A percentile compares a stretch with the other conserved stretches of the same genome.
Evolutionary conservation across 345 rosid species (phyloP).

Genomic region (Cardamine resedifolia): DNA sequence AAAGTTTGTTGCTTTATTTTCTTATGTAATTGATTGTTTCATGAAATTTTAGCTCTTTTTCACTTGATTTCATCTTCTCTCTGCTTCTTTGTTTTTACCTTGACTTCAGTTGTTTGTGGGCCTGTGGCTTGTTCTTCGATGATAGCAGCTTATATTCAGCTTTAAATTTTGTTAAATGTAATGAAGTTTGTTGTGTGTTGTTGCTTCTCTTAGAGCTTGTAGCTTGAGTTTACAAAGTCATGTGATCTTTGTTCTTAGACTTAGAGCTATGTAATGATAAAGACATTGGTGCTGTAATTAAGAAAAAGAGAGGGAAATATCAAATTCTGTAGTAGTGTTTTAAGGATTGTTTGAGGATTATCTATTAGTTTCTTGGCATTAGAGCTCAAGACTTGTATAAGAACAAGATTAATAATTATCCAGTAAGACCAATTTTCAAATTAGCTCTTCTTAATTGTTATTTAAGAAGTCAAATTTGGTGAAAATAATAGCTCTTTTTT

Average conservation of each 20-base stretch:
- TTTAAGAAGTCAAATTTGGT: not conserved
- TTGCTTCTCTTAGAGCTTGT: conserved; percentile 10
- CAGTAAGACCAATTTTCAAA: conserved; percentile 1
- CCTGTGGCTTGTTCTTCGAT: conserved; percentile 22
- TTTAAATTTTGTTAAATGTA: not conserved
- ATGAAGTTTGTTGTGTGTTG: not conserved
- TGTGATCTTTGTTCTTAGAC: conserved; percentile 8
- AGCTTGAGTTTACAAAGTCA: conserved; percentile 15
- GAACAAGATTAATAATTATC: conserved; percentile 1
- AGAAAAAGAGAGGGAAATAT: not conserved
- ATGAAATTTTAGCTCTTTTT: conserved; percentile 8
- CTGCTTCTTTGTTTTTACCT: conserved; percentile 16
- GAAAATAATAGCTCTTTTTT: conserved; percentile 11
- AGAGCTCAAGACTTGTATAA: conserved; percentile 7
- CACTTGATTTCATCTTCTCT: conserved; percentile 18
- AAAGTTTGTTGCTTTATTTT: conserved; percentile 25
- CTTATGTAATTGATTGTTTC: not conserved
- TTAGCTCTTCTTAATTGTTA: not conserved
- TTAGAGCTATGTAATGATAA: not conserved
- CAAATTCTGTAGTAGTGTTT: not conserved
- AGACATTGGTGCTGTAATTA: not conserved
- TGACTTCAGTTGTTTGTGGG: conserved; percentile 21
- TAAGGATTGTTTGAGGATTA: not conserved
- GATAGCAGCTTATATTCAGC: conserved; percentile 8
- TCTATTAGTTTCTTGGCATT: not conserved